Conservation (phyloP, 2,329 filamentous ascomycete species). For the Penicillium sp. region DNA sequence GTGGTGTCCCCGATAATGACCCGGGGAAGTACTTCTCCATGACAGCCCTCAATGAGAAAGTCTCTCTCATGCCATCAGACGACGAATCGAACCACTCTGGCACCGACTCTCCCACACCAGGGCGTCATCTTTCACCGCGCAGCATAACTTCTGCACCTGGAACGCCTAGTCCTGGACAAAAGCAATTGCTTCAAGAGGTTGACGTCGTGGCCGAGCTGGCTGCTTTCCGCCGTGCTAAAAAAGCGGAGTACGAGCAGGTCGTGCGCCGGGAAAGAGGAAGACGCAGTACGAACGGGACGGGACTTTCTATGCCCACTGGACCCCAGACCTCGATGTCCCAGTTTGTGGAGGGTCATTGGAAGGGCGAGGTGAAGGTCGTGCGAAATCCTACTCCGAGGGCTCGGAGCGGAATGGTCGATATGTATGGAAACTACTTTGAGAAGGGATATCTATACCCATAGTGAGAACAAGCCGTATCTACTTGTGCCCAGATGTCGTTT, state of each 20-base stretch:
- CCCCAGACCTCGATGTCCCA: conserved; percentile 27
- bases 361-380: conserved; percentile 54
- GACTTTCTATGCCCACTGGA: conserved; percentile 13
- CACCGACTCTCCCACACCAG: conserved; percentile 9
- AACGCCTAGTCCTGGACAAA: background rate
- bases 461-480: background rate
- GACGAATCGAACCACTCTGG: conserved; percentile 21
- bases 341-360: conserved; percentile 55
- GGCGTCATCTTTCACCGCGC: conserved; percentile 10
- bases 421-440: conserved; percentile 51
- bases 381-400: conserved; percentile 39
- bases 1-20: conserved; percentile 45
- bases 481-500: background rate
- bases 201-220: conserved; percentile 53
- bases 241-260: conserved; percentile 43
- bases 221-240: conserved; percentile 50
- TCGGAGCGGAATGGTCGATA: conserved; percentile 45
- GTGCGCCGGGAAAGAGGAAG: conserved; percentile 24
- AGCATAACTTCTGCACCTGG: conserved; percentile 3
- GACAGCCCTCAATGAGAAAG: conserved; percentile 40
- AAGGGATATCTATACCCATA: conserved; percentile 49
- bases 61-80: conserved; percentile 37
- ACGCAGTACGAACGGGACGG: conserved; percentile 23
- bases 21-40: conserved; percentile 43
- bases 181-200: conserved; percentile 20